phyloP scores from a whole-genome alignment of 1,139 yeast species.

The Lodderomyces oxycetoniae region DNA sequence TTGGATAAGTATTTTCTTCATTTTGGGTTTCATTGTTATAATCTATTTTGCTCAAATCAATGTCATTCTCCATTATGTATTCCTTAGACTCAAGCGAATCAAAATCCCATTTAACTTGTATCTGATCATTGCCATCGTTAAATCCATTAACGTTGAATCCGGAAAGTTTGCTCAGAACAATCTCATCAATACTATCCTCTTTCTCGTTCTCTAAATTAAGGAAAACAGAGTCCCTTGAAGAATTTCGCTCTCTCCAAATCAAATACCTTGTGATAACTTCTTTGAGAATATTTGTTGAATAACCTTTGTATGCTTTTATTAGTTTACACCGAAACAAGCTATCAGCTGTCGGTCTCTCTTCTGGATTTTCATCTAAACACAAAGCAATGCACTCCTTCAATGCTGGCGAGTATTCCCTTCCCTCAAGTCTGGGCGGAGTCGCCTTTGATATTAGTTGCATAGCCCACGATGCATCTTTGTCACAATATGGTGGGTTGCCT shows the following conservation, averaged over 20 bases:
- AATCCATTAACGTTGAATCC: constrained; percentile 12
- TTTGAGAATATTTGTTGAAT: constrained; percentile 57
- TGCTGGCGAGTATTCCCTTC: constrained; percentile 69
- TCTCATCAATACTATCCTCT: constrained; percentile 14
- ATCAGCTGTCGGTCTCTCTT: constrained; percentile 83
- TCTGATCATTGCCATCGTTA: constrained; percentile 23
- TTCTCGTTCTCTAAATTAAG: constrained; percentile 32
- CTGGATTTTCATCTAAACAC: constrained; percentile 91
- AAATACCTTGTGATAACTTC: constrained; percentile 80
- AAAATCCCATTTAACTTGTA: constrained; percentile 86
- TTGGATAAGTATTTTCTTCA: constrained; percentile 22
- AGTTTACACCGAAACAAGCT: constrained; percentile 73
- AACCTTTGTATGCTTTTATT: constrained; percentile 54
- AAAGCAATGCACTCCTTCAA: constrained; percentile 87
- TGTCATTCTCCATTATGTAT: constrained; percentile 64
- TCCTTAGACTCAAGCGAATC: constrained; percentile 72
- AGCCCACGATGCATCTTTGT: constrained; percentile 91
- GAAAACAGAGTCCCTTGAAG: constrained; percentile 47
- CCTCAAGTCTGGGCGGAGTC: constrained; percentile 92
- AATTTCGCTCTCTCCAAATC: constrained; percentile 67
- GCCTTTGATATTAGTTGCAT: constrained; percentile 90
- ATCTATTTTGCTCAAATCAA: constrained; percentile 46
- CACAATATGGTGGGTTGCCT: constrained; percentile 96
- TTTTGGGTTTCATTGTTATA: constrained; percentile 23
- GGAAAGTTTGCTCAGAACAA: constrained; percentile 12